Evolutionary conservation across 371 early-diverging fungal species (phyloP).

Genomic region (Basidiobolus meristosporus): DNA sequence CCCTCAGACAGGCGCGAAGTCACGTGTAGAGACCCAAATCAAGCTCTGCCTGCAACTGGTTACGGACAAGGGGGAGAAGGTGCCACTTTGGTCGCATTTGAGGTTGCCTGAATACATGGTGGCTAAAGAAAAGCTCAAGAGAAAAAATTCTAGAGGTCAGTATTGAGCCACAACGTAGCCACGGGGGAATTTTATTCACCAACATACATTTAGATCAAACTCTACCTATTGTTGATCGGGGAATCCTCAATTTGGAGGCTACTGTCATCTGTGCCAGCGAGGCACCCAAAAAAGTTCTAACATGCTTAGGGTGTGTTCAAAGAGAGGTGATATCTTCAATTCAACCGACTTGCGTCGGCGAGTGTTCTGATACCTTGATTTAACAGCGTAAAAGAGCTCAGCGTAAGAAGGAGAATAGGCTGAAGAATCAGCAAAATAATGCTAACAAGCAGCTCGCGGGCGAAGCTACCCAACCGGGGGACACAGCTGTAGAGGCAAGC

Average conservation of each 20-base stretch:
- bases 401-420: neutral
- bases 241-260: slow-evolving; percentile 48
- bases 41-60: slow-evolving; percentile 73
- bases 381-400: neutral
- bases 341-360: neutral
- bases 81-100: slow-evolving; percentile 65
- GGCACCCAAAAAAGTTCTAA: slow-evolving; percentile 49
- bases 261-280: slow-evolving; percentile 76
- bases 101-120: slow-evolving; percentile 69
- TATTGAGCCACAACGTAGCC: no score
- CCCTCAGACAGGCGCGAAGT: slow-evolving; percentile 64
- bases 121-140: slow-evolving; percentile 41
- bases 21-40: slow-evolving; percentile 89
- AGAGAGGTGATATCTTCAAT: slow-evolving; percentile 36
- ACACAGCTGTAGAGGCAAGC: no score
- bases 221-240: slow-evolving; percentile 9
- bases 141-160: slow-evolving; percentile 3
- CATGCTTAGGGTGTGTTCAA: slow-evolving; percentile 72
- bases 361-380: neutral
- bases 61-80: slow-evolving; percentile 52
- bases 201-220: slow-evolving; percentile 1
- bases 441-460: slow-evolving; percentile 1
- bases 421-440: slow-evolving; percentile 4
- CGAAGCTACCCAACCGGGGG: no score
- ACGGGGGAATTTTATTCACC: no score